A percentile compares a stretch with the other conserved stretches of the same genome.
These are phyloP conservation scores for Polyporus arcularius DNA, from an alignment of 768 basidiomycete species.

Conservation along the genomic window DNA sequence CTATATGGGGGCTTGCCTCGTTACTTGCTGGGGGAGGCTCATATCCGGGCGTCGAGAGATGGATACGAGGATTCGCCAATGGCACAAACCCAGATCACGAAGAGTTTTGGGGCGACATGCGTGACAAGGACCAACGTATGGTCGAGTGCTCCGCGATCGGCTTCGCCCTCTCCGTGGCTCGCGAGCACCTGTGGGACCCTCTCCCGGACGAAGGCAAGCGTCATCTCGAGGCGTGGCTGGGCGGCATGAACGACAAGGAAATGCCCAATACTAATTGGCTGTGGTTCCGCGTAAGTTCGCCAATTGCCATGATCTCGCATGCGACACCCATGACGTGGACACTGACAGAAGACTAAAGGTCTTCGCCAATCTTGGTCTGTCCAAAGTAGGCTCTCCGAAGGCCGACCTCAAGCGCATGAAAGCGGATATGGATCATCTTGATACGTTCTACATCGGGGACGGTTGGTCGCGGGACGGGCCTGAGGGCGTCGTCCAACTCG, in stretches of 20 bases:
- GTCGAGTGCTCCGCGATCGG: constrained; percentile 80
- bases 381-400: constrained; percentile 56
- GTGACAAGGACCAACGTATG: constrained; percentile 78
- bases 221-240: constrained; percentile 66
- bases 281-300: constrained; percentile 65
- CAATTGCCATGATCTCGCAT: too few species aligned
- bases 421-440: constrained; percentile 72
- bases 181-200: constrained; percentile 64
- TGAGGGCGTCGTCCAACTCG: constrained; percentile 74
- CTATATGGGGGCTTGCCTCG: constrained; percentile 74
- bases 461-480: constrained; percentile 82
- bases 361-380: constrained; percentile 73
- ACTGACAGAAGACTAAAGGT: constrained; percentile 41
- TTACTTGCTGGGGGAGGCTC: constrained; percentile 64
- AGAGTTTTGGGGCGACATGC: constrained; percentile 79
- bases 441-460: constrained; percentile 75
- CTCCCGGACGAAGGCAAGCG: constrained; percentile 53
- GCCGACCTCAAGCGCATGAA: constrained; percentile 66
- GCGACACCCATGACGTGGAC: neutral
- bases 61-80: constrained; percentile 64
- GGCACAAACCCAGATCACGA: constrained; percentile 66
- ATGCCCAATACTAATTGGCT: constrained; percentile 88
- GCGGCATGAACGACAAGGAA: constrained; percentile 77
- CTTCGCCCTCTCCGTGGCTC: constrained; percentile 66
- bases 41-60: constrained; percentile 59